Evolutionary conservation across 805 yeast species (phyloP).

Genomic region (Candida parachauliodes): DNA sequence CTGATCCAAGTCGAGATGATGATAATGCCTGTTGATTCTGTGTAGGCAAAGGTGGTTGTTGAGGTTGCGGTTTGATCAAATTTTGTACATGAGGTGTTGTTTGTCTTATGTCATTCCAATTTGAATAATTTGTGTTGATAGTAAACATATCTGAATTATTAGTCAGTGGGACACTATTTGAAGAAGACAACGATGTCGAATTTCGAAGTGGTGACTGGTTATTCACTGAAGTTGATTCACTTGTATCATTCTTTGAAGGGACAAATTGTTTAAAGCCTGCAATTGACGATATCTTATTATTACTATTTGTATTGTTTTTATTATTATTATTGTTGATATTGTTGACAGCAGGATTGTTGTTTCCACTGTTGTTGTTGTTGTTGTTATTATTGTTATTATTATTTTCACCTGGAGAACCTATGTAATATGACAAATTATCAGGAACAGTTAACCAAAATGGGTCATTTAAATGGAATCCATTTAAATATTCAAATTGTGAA

Average conservation of each 20-base stretch:
- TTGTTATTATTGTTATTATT: too few relatives aligned
- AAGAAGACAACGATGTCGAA: background rate
- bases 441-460: conserved; percentile 54
- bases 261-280: conserved; percentile 7
- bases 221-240: background rate
- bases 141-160: background rate
- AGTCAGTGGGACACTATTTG: background rate
- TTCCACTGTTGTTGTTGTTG: too few relatives aligned
- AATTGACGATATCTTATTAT: background rate
- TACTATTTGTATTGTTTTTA: too few relatives aligned
- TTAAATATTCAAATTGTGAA: conserved; percentile 27
- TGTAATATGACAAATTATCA: conserved; percentile 38
- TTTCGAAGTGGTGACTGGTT: background rate
- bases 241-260: conserved; percentile 2
- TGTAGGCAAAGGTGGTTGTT: conserved; percentile 1
- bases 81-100: conserved; percentile 4
- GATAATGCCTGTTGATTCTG: conserved; percentile 3
- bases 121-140: background rate
- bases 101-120: conserved; percentile 1
- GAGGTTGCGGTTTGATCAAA: conserved; percentile 4
- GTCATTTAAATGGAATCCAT: conserved; percentile 43
- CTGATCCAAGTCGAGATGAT: background rate
- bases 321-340: too few relatives aligned
- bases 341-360: too few relatives aligned
- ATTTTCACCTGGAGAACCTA: conserved; percentile 25